phyloP scores from a whole-genome alignment of 805 yeast species.

The Teunomyces cretensis region DNA sequence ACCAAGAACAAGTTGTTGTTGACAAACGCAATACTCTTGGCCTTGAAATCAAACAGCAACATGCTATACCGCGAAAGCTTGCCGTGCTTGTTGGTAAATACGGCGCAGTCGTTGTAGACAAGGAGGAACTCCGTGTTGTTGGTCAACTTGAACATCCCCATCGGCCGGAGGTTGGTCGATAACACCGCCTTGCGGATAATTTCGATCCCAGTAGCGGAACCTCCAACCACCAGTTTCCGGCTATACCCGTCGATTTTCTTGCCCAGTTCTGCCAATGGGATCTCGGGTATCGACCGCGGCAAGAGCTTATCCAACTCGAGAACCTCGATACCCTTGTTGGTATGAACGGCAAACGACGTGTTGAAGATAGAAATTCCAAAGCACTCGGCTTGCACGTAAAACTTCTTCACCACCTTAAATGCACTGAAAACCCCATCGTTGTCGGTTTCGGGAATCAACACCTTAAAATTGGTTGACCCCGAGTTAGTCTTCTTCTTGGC shows the following conservation, averaged over 20 bases:
- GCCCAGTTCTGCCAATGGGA: slow-evolving; percentile 24
- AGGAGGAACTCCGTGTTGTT: slow-evolving; percentile 52
- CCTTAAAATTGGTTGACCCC: slow-evolving; percentile 51
- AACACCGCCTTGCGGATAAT: slow-evolving; percentile 39
- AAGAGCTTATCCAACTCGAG: slow-evolving; percentile 58
- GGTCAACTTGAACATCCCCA: slow-evolving; percentile 62
- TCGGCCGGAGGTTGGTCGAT: slow-evolving; percentile 46
- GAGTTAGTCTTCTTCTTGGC: slow-evolving; percentile 52
- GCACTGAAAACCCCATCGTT: slow-evolving; percentile 47
- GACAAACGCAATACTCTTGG: slow-evolving; percentile 33
- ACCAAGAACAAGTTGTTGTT: slow-evolving; percentile 42
- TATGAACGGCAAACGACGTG: slow-evolving; percentile 64
- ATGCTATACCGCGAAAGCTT: slow-evolving; percentile 46
- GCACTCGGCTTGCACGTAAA: slow-evolving; percentile 56
- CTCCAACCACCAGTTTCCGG: slow-evolving; percentile 14
- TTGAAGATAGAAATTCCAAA: slow-evolving; percentile 62
- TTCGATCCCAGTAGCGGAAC: slow-evolving; percentile 26
- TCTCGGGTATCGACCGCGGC: slow-evolving; percentile 58
- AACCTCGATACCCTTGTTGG: slow-evolving; percentile 66
- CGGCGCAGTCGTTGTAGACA: slow-evolving; percentile 70
- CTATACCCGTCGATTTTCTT: slow-evolving; percentile 32
- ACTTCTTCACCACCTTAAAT: slow-evolving; percentile 41
- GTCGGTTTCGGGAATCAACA: slow-evolving; percentile 56
- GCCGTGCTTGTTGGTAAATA: slow-evolving; percentile 62
- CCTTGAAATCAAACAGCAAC: slow-evolving; percentile 44